Base-by-base conservation (phyloP, 495 filamentous ascomycete genomes). In the Xylaria sp. region DNA sequence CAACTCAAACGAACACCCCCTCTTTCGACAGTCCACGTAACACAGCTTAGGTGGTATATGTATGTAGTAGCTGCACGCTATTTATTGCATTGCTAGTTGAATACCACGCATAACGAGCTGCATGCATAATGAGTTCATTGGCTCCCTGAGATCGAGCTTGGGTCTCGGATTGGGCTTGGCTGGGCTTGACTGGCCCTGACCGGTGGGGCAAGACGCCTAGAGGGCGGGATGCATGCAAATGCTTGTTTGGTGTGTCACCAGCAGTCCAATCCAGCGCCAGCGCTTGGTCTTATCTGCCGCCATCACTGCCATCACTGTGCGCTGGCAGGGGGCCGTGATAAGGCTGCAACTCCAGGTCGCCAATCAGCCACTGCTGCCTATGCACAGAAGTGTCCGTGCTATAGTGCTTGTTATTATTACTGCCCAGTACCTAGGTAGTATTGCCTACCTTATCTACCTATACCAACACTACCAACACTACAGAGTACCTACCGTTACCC, bases 221-320 rank as follows among this genome's bases (percentile, higher is more conserved):
- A 46, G 14, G 61, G 31, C 24, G 41, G 61, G 33, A 40, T 17
- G 19, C 31, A 55, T 53, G 46, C 44, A n/a, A 40, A 59, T 37
- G 64, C 31, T 24, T 24, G 33, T 21, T 37, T 37, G 17, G 64
- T 52, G 43, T 35, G 43, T 52, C 19, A 44, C 44, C 62, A 11
- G 1, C n/a, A 8, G 50, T 29, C 64, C 64, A 67, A 67, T 67
- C 64, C 64, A 21, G 35, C 46, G 46, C n/a, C 48, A 12, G 48
- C 64, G 15, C 21, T 43, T 41, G 46, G 29, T 55, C 64, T 67
- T 67, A 67, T 67, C 64, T 67, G 64, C 64, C 19, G 63, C 63
- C 48, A 55, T 43, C 41, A 37, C 29, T 11, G 63, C 63, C 48
- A 55, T 43, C 41, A 37, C 29, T 11, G 29, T 35, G 48, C 35